phyloP scores from a whole-genome alignment of 1,284 basidiomycete species.

The Taiwanofungus camphoratus region DNA sequence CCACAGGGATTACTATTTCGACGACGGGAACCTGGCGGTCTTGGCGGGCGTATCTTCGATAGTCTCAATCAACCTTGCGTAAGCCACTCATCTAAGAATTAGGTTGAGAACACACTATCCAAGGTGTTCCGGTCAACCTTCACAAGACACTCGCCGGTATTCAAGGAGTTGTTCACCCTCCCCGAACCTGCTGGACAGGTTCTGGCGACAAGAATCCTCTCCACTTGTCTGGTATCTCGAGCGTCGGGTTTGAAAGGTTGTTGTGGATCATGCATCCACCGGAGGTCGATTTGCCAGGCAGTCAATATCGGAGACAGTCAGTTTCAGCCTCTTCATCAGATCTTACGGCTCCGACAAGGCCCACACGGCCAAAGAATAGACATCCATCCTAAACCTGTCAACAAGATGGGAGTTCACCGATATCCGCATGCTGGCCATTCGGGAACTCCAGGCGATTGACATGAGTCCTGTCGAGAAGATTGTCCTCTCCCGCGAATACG shows the following conservation, averaged over 20 bases:
- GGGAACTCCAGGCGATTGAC: conserved; percentile 18
- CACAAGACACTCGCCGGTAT: conserved; percentile 25
- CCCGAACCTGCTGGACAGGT: conserved; percentile 13
- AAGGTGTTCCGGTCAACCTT: conserved; percentile 25
- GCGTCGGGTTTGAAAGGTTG: conserved; percentile 27
- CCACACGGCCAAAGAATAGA: conserved; percentile 30
- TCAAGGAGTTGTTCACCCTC: conserved; percentile 22
- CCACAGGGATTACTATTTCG: conserved; percentile 24
- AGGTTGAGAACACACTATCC: conserved; percentile 30
- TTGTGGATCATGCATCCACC: conserved; percentile 26
- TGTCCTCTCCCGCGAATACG: conserved; percentile 23
- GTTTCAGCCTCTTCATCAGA: conserved; percentile 10
- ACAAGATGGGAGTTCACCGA: conserved; percentile 27
- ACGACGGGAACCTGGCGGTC: conserved; percentile 27
- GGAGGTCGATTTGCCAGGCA: conserved; percentile 13
- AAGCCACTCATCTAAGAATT: neutral
- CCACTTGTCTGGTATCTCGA: conserved; percentile 21
- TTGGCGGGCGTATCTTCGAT: conserved; percentile 14
- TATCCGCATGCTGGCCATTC: conserved; percentile 27
- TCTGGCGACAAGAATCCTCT: conserved; percentile 22
- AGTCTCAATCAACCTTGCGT: neutral
- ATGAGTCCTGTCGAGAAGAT: conserved; percentile 26
- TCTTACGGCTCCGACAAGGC: conserved; percentile 16
- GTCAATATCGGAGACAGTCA: neutral
- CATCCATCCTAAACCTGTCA: conserved; percentile 29